A percentile compares a stretch with the other conserved stretches of the same genome.
phyloP scores from a whole-genome alignment of 2,329 filamentous ascomycete genomes.

The Arthrocladium fulminans region DNA sequence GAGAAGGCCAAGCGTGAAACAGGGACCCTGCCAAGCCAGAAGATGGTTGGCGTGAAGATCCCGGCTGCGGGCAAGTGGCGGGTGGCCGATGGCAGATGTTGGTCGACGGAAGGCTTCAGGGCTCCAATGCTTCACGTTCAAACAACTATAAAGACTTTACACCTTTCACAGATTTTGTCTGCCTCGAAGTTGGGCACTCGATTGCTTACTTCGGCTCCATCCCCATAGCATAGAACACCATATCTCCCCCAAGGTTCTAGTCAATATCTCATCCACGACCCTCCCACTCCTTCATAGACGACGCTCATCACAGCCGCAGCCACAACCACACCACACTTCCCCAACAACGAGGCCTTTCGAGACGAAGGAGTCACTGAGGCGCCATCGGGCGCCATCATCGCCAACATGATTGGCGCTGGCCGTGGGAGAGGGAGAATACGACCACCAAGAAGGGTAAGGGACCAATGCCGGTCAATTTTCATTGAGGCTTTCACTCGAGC shows the following conservation, averaged over 20 bases:
- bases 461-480: neutral
- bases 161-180: too few relatives aligned
- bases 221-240: too few relatives aligned
- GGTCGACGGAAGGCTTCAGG: neutral
- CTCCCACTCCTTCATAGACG: too few relatives aligned
- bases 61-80: slow-evolving; percentile 46
- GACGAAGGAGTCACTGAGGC: neutral
- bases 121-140: neutral
- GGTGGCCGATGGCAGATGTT: slow-evolving; percentile 46
- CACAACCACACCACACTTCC: neutral
- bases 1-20: neutral
- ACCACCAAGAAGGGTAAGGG: slow-evolving; percentile 57
- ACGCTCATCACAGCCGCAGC: too few relatives aligned
- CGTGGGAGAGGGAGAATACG: slow-evolving; percentile 50
- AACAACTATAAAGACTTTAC: too few relatives aligned
- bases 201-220: too few relatives aligned
- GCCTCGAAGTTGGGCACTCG: too few relatives aligned
- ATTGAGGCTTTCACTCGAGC: slow-evolving; percentile 1
- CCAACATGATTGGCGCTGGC: slow-evolving; percentile 38
- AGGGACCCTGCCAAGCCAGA: slow-evolving; percentile 3
- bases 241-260: too few relatives aligned
- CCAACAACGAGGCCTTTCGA: neutral
- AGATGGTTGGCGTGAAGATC: neutral
- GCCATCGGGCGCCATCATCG: neutral
- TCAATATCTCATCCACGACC: too few relatives aligned